Evolutionary conservation across 2,329 filamentous ascomycete species (phyloP).

Genomic region (Diaporthe sp.): DNA sequence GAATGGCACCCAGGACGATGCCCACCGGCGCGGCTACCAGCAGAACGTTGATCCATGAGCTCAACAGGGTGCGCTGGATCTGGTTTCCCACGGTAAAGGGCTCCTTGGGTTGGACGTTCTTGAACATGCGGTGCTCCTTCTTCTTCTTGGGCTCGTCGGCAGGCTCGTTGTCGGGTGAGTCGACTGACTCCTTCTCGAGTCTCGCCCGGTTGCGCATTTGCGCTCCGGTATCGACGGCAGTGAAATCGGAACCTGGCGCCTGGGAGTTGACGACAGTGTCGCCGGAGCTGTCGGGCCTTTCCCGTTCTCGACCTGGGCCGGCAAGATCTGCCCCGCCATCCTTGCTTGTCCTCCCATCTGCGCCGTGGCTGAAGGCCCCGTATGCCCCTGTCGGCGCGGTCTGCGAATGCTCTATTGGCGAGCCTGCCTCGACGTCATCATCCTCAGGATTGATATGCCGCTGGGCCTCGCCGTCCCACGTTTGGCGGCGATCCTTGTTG

Average conservation of each 20-base stretch:
- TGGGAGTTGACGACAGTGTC: constrained; percentile 41
- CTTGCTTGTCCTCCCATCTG: constrained; percentile 20
- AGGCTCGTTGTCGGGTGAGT: constrained; percentile 42
- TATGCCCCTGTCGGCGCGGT: constrained; percentile 46
- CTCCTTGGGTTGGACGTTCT: constrained; percentile 62
- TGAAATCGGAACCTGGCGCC: constrained; percentile 17
- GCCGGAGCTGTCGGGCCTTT: constrained; percentile 42
- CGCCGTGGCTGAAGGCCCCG: neutral
- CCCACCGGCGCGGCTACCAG: constrained; percentile 84
- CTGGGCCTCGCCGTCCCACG: constrained; percentile 56
- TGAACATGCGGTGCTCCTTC: constrained; percentile 57
- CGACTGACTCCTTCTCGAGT: constrained; percentile 43
- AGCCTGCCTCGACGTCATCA: constrained; percentile 46
- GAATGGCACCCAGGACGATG: constrained; percentile 78
- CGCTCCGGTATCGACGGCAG: constrained; percentile 32
- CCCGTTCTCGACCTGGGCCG: constrained; percentile 43
- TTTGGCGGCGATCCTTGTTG: constrained; percentile 47
- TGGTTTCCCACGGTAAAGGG: constrained; percentile 75
- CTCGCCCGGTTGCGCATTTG: constrained; percentile 39
- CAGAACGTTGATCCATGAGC: constrained; percentile 89
- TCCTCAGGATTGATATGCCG: constrained; percentile 40
- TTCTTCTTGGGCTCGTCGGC: constrained; percentile 55
- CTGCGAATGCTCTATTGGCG: constrained; percentile 52
- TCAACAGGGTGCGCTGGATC: constrained; percentile 80
- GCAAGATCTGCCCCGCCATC: constrained; percentile 46